Base-by-base conservation (phyloP, 225 moss, liverwort and hornwort genomes). In the Neckera pumila region DNA sequence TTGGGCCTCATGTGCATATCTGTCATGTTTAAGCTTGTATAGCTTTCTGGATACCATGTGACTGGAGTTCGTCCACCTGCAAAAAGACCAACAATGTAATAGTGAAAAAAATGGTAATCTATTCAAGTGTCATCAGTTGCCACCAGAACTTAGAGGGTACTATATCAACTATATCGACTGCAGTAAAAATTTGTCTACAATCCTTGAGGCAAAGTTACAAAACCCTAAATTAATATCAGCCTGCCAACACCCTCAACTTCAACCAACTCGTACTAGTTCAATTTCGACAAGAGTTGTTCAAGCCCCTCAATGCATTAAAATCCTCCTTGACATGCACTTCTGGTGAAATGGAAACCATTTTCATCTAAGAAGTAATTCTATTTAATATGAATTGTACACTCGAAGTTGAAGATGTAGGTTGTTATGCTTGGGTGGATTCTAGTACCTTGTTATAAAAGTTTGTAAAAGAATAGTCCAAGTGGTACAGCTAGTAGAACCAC, bases 1-100 rank as follows among this genome's bases (percentile, higher is more conserved):
- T 93, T 86, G 26, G 97, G 94, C 86, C 89, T 92, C 97, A 97
- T 97, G 82, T 91, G 89, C 97, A 97, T 97, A 38, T 97, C 84
- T 33, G 94, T 85, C 97, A 97, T 97, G 10, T 94, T 93, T 5
- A 96, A 57, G 15, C 77, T 71, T 43, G 93, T 94, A 60, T 93
- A 95, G 53, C 89, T 89, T 87, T 96, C 92, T 34, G 90, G 93
- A 71, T 94, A 94, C 96, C 97, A 97, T 56, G 97, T 92, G 31
- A 96, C 65, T 33, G 97, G 97, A 67, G 91, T 87, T 79, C 87
- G 89, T 49, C 95, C 95, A 75, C 94, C 95, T 94, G 89, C 85
- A 78, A 53, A 85, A 59, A 76, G n/a, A 61, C 43, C 28, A 76
- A 30, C 71, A 54, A 40, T 20, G 28, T 22, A 34, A 14, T 79